Conservation (phyloP, 1,284 basidiomycete species). For the Leccinum angustisporum region DNA sequence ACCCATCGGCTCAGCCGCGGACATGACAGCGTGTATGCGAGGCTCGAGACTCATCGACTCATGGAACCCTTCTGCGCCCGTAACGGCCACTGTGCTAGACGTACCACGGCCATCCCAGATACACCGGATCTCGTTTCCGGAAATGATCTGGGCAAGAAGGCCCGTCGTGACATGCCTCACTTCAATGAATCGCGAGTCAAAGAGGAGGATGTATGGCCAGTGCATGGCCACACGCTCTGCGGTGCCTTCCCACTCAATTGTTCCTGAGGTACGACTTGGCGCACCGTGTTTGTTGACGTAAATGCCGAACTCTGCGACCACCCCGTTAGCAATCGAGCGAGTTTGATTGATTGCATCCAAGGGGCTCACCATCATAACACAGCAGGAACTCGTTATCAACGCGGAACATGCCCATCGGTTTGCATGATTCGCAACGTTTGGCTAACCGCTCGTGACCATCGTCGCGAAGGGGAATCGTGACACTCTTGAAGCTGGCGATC, state of each 20-base stretch:
- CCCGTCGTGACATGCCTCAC: conserved; percentile 86
- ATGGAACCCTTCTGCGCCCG: conserved; percentile 24
- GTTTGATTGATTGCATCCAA: not conserved
- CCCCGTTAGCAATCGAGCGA: conserved; percentile 7
- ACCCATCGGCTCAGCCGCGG: conserved; percentile 45
- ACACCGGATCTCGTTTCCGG: conserved; percentile 78
- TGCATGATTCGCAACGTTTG: conserved; percentile 79
- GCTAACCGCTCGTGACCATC: conserved; percentile 73
- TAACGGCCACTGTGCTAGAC: conserved; percentile 39
- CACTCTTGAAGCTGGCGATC: conserved; percentile 72
- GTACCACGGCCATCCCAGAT: conserved; percentile 82
- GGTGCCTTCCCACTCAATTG: conserved; percentile 95
- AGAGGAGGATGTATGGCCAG: conserved; percentile 86
- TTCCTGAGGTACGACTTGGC: conserved; percentile 68
- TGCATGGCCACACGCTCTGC: conserved; percentile 87
- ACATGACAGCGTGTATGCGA: conserved; percentile 76
- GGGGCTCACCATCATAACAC: conserved; percentile 79
- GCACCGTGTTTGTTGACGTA: conserved; percentile 89
- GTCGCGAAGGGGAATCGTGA: conserved; percentile 81
- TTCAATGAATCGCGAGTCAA: conserved; percentile 92
- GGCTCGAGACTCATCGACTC: conserved; percentile 65
- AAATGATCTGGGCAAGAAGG: conserved; percentile 86
- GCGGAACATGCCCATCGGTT: conserved; percentile 91
- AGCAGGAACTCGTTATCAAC: conserved; percentile 89
- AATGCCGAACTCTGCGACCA: conserved; percentile 86